phyloP scores from a whole-genome alignment of 2,329 filamentous ascomycete genomes.

The Beauveria australis region DNA sequence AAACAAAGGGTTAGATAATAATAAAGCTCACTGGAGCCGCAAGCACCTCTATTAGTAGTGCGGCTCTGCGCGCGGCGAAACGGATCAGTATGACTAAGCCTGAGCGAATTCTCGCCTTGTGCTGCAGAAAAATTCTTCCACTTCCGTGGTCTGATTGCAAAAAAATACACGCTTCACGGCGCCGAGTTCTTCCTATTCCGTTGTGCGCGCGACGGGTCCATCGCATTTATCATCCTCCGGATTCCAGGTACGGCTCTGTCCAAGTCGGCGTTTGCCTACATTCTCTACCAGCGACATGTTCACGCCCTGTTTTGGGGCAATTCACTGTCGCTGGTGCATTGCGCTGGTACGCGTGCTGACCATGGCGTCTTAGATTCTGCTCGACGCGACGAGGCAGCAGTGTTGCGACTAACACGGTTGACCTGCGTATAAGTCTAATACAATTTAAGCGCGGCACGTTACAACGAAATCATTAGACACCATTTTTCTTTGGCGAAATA shows the following conservation, averaged over 20 bases:
- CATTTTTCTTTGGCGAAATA: neutral
- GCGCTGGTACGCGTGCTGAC: slow-evolving; percentile 4
- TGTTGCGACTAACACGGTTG: slow-evolving; percentile 2
- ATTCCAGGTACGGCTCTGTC: slow-evolving; percentile 22
- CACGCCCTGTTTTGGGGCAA: neutral
- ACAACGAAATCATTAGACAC: neutral
- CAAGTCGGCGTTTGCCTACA: slow-evolving; percentile 22
- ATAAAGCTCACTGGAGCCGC: neutral
- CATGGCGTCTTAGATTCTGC: slow-evolving; percentile 5
- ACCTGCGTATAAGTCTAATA: slow-evolving; percentile 1
- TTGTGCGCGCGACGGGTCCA: slow-evolving; percentile 27
- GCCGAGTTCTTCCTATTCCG: slow-evolving; percentile 42
- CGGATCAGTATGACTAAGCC: slow-evolving; percentile 5
- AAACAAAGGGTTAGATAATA: neutral
- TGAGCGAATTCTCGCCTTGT: neutral
- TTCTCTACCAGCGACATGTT: neutral
- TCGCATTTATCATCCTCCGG: slow-evolving; percentile 37
- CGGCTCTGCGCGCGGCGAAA: neutral
- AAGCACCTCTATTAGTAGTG: neutral
- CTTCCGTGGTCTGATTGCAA: slow-evolving; percentile 15
- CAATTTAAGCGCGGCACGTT: neutral
- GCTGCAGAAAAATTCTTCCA: slow-evolving; percentile 18
- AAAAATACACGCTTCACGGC: slow-evolving; percentile 18
- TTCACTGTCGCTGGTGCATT: neutral
- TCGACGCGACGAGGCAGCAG: slow-evolving; percentile 3